Conservation (phyloP, 148 eudicot genomes). For the Simmondsia chinensis region DNA sequence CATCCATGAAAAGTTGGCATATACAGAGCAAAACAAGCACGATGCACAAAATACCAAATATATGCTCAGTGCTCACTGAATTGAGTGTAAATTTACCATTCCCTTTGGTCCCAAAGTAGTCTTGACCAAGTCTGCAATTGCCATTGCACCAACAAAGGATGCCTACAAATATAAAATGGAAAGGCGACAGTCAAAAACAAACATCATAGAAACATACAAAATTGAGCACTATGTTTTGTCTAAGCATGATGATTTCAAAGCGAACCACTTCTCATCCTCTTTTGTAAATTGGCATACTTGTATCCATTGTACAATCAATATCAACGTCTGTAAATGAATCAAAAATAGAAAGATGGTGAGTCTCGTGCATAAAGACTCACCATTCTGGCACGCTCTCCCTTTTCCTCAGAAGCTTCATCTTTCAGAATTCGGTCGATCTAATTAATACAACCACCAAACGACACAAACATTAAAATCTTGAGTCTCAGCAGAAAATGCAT, state of each 20-base stretch:
- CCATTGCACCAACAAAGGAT: conserved; percentile 86
- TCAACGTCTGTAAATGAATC: too few species aligned
- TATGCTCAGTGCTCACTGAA: not conserved
- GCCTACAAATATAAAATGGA: conserved; percentile 29
- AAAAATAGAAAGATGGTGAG: too few species aligned
- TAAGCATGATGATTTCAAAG: too few species aligned
- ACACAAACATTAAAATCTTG: not conserved
- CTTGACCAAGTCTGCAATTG: conserved; percentile 87
- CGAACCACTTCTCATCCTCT: too few species aligned
- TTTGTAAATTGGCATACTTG: too few species aligned
- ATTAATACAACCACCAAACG: conserved; percentile 4
- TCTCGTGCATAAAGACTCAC: conserved; percentile 53
- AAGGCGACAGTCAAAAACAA: not conserved
- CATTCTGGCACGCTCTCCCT: conserved; percentile 99
- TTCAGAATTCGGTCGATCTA: conserved; percentile 65
- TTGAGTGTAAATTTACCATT: conserved; percentile 47
- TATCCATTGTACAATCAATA: too few species aligned
- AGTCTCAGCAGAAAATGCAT: too few species aligned
- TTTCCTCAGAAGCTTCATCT: conserved; percentile 95
- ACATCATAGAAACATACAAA: not conserved
- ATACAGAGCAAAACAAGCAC: too few species aligned
- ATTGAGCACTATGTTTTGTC: too few species aligned
- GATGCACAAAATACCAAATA: not conserved
- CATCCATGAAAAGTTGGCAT: too few species aligned
- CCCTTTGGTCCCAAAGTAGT: conserved; percentile 98